Evolutionary conservation across 2,329 filamentous ascomycete species (phyloP).

Genomic region (Aspergillus floridensis): DNA sequence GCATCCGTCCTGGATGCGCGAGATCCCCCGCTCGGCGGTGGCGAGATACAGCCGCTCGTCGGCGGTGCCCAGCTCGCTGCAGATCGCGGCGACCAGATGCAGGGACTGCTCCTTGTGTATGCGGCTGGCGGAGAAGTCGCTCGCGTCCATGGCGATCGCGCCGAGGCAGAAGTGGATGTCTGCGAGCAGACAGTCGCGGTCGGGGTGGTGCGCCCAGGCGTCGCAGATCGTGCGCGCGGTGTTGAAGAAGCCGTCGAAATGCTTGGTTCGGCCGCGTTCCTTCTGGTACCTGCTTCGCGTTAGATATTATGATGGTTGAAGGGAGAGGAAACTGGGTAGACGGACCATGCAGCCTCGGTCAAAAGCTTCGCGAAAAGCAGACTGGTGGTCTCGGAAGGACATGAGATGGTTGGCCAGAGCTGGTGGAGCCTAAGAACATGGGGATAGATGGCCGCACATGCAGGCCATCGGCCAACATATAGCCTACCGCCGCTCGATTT

Average conservation of each 20-base stretch:
- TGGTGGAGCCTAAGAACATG: slow-evolving; percentile 25
- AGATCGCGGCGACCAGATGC: slow-evolving; percentile 18
- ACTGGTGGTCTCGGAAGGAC: slow-evolving; percentile 10
- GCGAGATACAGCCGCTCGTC: slow-evolving; percentile 20
- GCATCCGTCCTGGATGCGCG: slow-evolving; percentile 1
- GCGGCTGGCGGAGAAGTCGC: slow-evolving; percentile 19
- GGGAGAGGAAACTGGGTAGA: slow-evolving; percentile 2
- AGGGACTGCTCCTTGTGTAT: slow-evolving; percentile 21
- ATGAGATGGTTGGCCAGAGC: slow-evolving; percentile 13
- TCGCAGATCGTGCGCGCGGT: slow-evolving; percentile 22
- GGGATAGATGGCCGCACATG: slow-evolving; percentile 25
- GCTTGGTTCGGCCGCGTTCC: slow-evolving; percentile 22
- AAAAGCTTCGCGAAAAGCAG: slow-evolving; percentile 25
- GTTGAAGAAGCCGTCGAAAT: slow-evolving; percentile 24
- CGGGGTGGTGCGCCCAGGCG: slow-evolving; percentile 18
- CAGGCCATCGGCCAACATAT: slow-evolving; percentile 22
- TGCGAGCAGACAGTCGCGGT: slow-evolving; percentile 20
- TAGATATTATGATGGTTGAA: slow-evolving; percentile 7
- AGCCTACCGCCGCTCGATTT: slow-evolving; percentile 17
- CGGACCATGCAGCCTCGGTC: slow-evolving; percentile 25
- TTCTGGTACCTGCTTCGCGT: slow-evolving; percentile 23
- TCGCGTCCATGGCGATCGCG: slow-evolving; percentile 21
- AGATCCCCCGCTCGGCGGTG: slow-evolving; percentile 9
- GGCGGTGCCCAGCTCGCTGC: slow-evolving; percentile 9
- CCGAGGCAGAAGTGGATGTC: slow-evolving; percentile 23